phyloP scores from a whole-genome alignment of 2,329 filamentous ascomycete species.

The Westerdykella ornata region DNA sequence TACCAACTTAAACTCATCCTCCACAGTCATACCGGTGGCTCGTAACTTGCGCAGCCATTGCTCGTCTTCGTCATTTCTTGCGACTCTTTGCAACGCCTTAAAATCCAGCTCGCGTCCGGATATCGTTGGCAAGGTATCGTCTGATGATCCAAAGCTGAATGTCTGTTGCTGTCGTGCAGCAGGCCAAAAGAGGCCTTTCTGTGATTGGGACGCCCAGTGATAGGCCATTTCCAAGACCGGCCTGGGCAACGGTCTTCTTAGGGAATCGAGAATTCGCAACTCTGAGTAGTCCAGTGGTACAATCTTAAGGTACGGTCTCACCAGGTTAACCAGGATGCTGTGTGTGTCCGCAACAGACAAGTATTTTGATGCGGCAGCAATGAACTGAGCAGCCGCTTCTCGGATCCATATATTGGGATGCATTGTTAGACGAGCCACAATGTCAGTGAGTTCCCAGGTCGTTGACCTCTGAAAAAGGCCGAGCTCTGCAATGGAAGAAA shows the following conservation, averaged over 20 bases:
- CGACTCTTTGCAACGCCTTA: slow-evolving; percentile 55
- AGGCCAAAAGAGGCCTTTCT: slow-evolving; percentile 84
- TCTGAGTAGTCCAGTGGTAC: slow-evolving; percentile 64
- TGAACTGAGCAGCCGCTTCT: slow-evolving; percentile 78
- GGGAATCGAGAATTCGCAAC: slow-evolving; percentile 65
- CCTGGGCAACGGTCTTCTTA: slow-evolving; percentile 75
- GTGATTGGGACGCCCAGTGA: slow-evolving; percentile 74
- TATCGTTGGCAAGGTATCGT: slow-evolving; percentile 48
- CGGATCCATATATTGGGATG: slow-evolving; percentile 95
- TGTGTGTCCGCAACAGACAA: slow-evolving; percentile 73
- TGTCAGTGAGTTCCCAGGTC: slow-evolving; percentile 80
- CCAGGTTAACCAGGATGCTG: slow-evolving; percentile 73
- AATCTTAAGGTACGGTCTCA: slow-evolving; percentile 75
- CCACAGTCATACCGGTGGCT: slow-evolving; percentile 70
- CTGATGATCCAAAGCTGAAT: slow-evolving; percentile 58
- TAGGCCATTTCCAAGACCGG: slow-evolving; percentile 78
- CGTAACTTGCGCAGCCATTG: slow-evolving; percentile 81
- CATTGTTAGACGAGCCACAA: slow-evolving; percentile 77
- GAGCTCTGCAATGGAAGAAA: slow-evolving; percentile 80
- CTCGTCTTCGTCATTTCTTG: slow-evolving; percentile 87
- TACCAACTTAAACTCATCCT: slow-evolving; percentile 86
- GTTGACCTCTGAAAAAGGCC: slow-evolving; percentile 80
- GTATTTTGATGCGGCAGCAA: slow-evolving; percentile 68
- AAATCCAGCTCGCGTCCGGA: slow-evolving; percentile 52
- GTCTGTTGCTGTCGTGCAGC: slow-evolving; percentile 62